Percentiles rank a stretch among this genome's conserved stretches.
Conservation (phyloP, 805 yeast genomes). For the Kregervanrija fluxuum region DNA sequence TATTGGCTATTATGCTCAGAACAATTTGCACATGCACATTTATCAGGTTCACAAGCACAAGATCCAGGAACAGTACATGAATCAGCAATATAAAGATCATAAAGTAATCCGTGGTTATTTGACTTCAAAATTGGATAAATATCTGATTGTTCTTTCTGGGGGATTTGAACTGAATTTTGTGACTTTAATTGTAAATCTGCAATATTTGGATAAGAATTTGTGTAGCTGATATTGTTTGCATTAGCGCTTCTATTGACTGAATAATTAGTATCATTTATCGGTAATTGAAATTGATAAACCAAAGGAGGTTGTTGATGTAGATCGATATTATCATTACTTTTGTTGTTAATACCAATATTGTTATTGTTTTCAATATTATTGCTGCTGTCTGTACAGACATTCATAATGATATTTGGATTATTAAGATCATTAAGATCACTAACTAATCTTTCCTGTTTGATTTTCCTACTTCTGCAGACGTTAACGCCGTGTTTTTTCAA, state of each 20-base stretch:
- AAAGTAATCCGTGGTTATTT: slow-evolving; percentile 9
- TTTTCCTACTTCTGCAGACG: slow-evolving; percentile 9
- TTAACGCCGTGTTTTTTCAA: slow-evolving; percentile 14
- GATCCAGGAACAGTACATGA: slow-evolving; percentile 29
- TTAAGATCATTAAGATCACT: slow-evolving; percentile 1
- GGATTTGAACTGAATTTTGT: not conserved
- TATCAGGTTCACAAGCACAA: slow-evolving; percentile 26
- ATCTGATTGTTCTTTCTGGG: not conserved
- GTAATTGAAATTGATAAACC: slow-evolving; percentile 1
- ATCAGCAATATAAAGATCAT: slow-evolving; percentile 27
- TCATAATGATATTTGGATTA: not conserved
- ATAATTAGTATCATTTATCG: not conserved
- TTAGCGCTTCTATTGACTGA: not conserved
- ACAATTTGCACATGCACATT: slow-evolving; percentile 27
- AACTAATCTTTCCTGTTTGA: not conserved
- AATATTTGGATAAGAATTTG: not conserved
- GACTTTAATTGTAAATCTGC: not conserved
- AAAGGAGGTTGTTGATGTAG: not conserved
- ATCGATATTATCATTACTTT: not conserved
- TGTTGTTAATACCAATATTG: not conserved
- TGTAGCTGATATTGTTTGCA: not conserved
- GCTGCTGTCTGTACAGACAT: not conserved
- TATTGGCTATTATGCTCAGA: slow-evolving; percentile 18
- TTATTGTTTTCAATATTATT: not conserved
- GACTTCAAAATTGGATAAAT: not conserved